Conservation (phyloP, 176 grass and related monocot species). For the Carex scoparia region DNA sequence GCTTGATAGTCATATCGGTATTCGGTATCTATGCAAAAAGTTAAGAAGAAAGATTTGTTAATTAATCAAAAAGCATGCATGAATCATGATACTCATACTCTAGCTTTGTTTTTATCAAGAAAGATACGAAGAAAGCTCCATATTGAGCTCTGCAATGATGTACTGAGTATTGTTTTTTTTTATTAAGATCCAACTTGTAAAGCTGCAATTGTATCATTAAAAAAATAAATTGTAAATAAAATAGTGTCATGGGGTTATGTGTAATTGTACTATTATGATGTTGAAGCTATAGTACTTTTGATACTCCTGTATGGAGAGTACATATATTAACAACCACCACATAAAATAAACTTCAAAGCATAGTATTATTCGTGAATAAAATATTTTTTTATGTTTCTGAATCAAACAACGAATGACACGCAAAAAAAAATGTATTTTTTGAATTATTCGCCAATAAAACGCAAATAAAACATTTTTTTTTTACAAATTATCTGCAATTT, state of each 20-base stretch:
- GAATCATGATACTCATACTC: background rate
- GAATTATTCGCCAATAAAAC: too few species aligned
- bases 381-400: too few species aligned
- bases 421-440: too few species aligned
- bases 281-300: background rate
- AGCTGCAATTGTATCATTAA: background rate
- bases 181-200: slow-evolving; percentile 8
- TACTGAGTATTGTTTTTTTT: background rate
- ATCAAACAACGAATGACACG: too few species aligned
- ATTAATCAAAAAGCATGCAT: slow-evolving; percentile 4
- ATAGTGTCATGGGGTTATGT: background rate
- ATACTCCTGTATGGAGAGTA: background rate
- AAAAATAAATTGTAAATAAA: background rate
- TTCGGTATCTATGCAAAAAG: slow-evolving; percentile 24
- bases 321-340: background rate
- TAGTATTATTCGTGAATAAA: too few species aligned
- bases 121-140: slow-evolving; percentile 12
- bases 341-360: background rate
- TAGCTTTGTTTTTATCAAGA: slow-evolving; percentile 22
- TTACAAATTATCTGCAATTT: too few species aligned
- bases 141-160: slow-evolving; percentile 16
- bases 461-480: too few species aligned
- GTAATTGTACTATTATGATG: background rate
- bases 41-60: slow-evolving; percentile 9
- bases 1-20: slow-evolving; percentile 6